phyloP scores from a whole-genome alignment of 1,139 yeast genomes.

The Kodamaea alishanica region DNA sequence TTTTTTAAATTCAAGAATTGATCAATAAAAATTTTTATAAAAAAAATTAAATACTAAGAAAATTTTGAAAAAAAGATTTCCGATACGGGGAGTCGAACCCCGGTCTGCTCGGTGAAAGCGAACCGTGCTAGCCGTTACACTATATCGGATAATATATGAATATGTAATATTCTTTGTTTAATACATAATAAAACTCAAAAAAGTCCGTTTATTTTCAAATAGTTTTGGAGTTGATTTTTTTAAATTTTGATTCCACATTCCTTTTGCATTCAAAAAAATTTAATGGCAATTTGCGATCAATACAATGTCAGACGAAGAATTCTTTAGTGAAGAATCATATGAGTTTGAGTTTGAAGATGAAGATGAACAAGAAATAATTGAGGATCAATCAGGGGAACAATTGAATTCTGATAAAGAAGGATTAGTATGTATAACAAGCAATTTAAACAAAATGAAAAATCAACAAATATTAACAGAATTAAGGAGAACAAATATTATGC shows the following conservation, averaged over 20 bases:
- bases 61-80: slow-evolving; percentile 34
- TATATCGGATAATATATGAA: slow-evolving; percentile 49
- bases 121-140: slow-evolving; percentile 79
- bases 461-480: slow-evolving; percentile 21
- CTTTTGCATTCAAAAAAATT: background rate
- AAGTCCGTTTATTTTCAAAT: no score
- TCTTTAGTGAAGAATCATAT: slow-evolving; percentile 57
- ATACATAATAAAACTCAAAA: no score
- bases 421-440: slow-evolving; percentile 15
- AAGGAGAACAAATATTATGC: slow-evolving; percentile 56
- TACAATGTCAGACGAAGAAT: slow-evolving; percentile 54
- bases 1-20: slow-evolving; percentile 3
- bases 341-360: slow-evolving; percentile 65
- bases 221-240: no score
- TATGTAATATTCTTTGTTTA: no score
- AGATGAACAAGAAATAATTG: slow-evolving; percentile 40
- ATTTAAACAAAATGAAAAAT: slow-evolving; percentile 10
- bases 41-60: no score
- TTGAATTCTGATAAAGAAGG: slow-evolving; percentile 20
- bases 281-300: no score
- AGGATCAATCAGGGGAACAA: slow-evolving; percentile 16
- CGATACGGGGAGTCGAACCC: slow-evolving; percentile 83
- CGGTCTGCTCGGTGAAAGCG: slow-evolving; percentile 79
- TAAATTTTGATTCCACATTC: no score
- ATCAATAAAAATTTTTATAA: no score